Percentiles rank a stretch among this genome's conserved stretches.
Conservation (phyloP, 163 green algal species). For the Prototheca wickerhamii region DNA sequence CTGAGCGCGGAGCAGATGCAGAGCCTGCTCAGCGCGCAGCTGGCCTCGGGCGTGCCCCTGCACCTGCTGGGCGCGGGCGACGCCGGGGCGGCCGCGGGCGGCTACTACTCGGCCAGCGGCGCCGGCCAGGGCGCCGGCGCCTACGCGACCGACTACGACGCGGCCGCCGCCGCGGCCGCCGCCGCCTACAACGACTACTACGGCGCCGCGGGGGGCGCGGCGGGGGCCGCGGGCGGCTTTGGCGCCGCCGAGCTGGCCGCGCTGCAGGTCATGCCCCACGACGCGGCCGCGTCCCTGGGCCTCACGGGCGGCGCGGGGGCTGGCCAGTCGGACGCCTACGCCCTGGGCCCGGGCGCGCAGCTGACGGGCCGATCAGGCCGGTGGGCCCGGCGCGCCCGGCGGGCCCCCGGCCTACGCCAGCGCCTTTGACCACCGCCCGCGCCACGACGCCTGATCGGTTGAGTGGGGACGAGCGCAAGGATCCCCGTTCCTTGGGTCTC, state of each 20-base stretch:
- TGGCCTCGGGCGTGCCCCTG: slow-evolving; percentile 6
- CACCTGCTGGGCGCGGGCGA: slow-evolving; percentile 5
- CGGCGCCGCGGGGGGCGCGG: not conserved
- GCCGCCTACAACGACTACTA: slow-evolving; percentile 3
- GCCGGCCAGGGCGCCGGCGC: not conserved
- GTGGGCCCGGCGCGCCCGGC: no score
- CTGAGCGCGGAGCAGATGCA: slow-evolving; percentile 7
- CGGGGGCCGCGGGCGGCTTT: not conserved
- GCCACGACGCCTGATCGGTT: no score
- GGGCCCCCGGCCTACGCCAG: no score
- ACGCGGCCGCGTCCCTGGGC: not conserved
- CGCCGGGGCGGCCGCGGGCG: not conserved
- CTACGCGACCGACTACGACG: not conserved
- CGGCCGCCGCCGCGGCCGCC: not conserved
- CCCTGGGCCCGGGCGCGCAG: no score
- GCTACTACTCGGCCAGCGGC: not conserved
- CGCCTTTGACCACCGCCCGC: no score
- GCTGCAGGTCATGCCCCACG: slow-evolving; percentile 1
- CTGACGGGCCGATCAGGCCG: no score
- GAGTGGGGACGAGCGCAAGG: no score
- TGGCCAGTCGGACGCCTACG: no score
- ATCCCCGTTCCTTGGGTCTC: no score
- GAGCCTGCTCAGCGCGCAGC: slow-evolving; percentile 1
- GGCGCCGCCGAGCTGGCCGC: not conserved
- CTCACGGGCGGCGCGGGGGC: no score